A percentile compares a stretch with the other conserved stretches of the same genome.
Evolutionary conservation across 306 rosid species (phyloP).

Genomic region (Neltuma alba): DNA sequence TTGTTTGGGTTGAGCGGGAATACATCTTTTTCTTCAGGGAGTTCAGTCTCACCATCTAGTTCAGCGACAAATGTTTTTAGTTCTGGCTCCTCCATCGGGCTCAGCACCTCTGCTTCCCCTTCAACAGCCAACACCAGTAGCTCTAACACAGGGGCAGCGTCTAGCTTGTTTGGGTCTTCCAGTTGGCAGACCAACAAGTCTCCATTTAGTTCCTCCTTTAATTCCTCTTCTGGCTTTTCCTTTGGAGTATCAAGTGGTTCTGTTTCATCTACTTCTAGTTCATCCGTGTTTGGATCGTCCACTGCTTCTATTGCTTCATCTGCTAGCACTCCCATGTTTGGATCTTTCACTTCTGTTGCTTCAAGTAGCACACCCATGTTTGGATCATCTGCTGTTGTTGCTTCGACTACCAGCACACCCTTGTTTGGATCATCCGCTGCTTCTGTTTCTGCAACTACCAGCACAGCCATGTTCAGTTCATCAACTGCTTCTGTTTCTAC

Average conservation of each 20-base stretch:
- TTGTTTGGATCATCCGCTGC: constrained; percentile 53
- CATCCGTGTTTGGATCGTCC: background rate
- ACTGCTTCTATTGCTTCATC: background rate
- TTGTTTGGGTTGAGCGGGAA: constrained; percentile 55
- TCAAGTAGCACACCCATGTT: constrained; percentile 42
- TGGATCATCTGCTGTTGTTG: constrained; percentile 48
- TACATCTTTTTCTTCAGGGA: constrained; percentile 57
- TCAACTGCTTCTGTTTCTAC: background rate
- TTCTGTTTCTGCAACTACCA: background rate
- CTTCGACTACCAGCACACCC: background rate
- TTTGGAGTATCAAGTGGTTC: constrained; percentile 49
- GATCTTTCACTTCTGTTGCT: background rate
- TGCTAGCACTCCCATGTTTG: background rate
- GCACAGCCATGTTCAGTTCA: background rate
- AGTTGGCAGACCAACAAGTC: constrained; percentile 63
- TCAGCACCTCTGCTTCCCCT: constrained; percentile 51
- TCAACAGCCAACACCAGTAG: constrained; percentile 49
- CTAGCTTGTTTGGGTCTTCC: constrained; percentile 50
- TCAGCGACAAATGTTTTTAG: constrained; percentile 41
- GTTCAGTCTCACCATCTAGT: constrained; percentile 56
- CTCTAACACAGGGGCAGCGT: constrained; percentile 49
- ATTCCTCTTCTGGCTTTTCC: constrained; percentile 39
- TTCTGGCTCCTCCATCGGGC: constrained; percentile 49
- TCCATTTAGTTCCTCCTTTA: constrained; percentile 51
- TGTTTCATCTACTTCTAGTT: constrained; percentile 43